Conservation (phyloP, 2,329 filamentous ascomycete species). For the Sclerotinia sclerotiorum region DNA sequence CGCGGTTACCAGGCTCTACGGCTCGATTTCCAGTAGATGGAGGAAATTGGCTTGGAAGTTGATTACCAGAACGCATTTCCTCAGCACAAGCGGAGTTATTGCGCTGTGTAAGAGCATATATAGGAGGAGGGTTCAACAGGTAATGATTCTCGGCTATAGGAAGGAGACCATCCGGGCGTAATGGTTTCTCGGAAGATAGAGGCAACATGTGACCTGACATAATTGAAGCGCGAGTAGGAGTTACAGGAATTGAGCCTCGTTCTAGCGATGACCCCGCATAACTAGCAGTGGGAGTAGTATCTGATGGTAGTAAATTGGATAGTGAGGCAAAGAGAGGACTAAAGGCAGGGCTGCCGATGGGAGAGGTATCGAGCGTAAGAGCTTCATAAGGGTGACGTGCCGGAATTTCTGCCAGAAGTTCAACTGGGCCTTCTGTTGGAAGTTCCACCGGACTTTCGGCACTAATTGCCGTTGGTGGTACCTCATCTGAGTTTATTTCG, state of each 20-base stretch:
- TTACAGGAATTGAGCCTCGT: neutral
- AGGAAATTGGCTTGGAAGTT: neutral
- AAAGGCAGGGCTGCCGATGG: neutral
- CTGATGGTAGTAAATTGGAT: neutral
- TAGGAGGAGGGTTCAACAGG: neutral
- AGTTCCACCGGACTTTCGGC: slow-evolving; percentile 29
- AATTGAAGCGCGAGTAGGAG: neutral
- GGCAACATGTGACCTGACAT: neutral
- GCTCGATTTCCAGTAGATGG: neutral
- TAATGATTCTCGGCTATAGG: neutral
- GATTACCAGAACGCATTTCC: neutral
- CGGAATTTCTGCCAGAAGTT: neutral
- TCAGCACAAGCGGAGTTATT: neutral
- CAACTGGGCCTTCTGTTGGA: neutral
- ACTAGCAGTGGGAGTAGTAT: neutral
- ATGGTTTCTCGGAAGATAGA: neutral
- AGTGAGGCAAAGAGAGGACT: neutral
- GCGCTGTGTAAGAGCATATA: neutral
- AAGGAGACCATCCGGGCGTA: neutral
- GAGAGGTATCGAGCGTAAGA: neutral
- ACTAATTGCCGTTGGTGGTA: slow-evolving; percentile 45
- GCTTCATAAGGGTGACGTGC: neutral
- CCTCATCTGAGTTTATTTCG: slow-evolving; percentile 44
- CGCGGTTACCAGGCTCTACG: neutral
- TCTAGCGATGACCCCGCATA: neutral